Evolutionary conservation across 2,329 filamentous ascomycete genomes (phyloP), one percentile per base, ranked within the genome.

Genomic region (Chaetomium sp.): DNA sequence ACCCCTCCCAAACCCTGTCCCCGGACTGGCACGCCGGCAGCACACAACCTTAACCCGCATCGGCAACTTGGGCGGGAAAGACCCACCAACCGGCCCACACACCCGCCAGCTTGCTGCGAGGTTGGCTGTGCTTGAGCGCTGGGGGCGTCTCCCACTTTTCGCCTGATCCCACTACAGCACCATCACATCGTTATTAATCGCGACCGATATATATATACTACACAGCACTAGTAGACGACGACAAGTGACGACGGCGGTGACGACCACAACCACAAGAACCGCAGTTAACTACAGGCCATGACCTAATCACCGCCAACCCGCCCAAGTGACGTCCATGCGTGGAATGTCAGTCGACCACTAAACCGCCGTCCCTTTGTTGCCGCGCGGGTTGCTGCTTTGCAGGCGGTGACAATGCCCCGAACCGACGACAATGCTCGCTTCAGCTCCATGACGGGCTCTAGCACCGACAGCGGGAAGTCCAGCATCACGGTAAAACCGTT

Each of bases 401-500:
- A 55, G 59, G 55, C 45, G 75, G 78, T 77, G 78, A 86, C 78
- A 78, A 91, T 91, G 89, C 85, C 87, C 78, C 85, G 83, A 78
- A 85, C 88, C 80, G 87, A 90, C 75, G 79, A 80, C 73, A 78
- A 78, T 72, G 81, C 82, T 78, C 88, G 87, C 78, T 85, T 89
- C 83, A 87, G 84, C 80, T 88, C 87, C 69, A 79, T 83, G 70
- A 86, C 86, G 78, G 87, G 85, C 82, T 84, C 85, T 69, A 86
- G 85, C 79, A 85, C 84, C 73, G 84, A 87, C 72, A 90, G 87
- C 79, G 86, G 84, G 77, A 84, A 84, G 72, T 90, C 88, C 67
- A 84, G 82, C 73, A 84, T 86, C 73, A 92, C 90, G 47, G 79
- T 87, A 70, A 87, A 82, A 77, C 82, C 82, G 63, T 77, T 75